phyloP scores from a whole-genome alignment of 768 basidiomycete genomes.

The Flagelloscypha sp. region DNA sequence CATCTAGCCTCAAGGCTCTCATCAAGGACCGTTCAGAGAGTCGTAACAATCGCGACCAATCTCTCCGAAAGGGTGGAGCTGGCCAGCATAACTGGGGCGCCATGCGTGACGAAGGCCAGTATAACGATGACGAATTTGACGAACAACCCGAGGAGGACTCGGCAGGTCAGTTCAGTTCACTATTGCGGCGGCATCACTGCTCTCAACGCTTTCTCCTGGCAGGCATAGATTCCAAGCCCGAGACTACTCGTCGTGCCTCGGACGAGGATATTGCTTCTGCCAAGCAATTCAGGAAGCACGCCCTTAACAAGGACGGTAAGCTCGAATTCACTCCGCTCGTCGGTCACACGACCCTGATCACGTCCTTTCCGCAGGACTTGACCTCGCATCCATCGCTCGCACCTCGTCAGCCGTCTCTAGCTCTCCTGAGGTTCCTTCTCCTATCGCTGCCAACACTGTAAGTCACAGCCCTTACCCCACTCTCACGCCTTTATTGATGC shows the following conservation, averaged over 20 bases:
- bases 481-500: too few species aligned
- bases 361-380: constrained; percentile 26
- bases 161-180: too few species aligned
- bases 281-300: constrained; percentile 62
- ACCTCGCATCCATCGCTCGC: constrained; percentile 75
- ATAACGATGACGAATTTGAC: constrained; percentile 47
- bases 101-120: constrained; percentile 50
- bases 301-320: constrained; percentile 53
- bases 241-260: constrained; percentile 22
- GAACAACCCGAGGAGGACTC: too few species aligned
- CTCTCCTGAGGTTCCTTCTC: too few species aligned
- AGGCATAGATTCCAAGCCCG: constrained; percentile 5
- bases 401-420: constrained; percentile 65
- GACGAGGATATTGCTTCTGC: constrained; percentile 42
- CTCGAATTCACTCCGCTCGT: too few species aligned
- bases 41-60: constrained; percentile 66
- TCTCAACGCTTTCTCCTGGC: not conserved
- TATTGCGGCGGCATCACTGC: not conserved
- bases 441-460: too few species aligned
- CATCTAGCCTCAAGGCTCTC: constrained; percentile 63
- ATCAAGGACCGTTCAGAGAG: constrained; percentile 72
- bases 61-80: constrained; percentile 68
- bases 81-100: constrained; percentile 86
- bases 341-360: constrained; percentile 1
- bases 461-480: too few species aligned